A percentile compares a stretch with the other conserved stretches of the same genome.
These are phyloP conservation scores for Sequoia sempervirens DNA, from an alignment of 75 land plant species.

Conservation along the genomic window DNA sequence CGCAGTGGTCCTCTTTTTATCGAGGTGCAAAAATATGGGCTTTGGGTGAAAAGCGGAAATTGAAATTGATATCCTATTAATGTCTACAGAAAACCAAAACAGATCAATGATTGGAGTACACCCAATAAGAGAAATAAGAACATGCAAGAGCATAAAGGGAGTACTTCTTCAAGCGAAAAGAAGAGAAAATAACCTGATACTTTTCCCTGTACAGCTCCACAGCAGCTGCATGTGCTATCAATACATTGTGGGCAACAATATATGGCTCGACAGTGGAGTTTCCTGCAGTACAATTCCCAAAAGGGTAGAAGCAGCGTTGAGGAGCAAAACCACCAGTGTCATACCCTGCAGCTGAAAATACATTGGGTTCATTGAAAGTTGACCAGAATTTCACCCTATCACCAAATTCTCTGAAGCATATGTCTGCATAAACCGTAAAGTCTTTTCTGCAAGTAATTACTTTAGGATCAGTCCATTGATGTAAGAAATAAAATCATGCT, in stretches of 20 bases:
- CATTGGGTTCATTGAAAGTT: slow-evolving; percentile 43
- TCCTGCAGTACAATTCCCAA: slow-evolving; percentile 34
- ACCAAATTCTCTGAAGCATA: slow-evolving; percentile 43
- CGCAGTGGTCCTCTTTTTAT: not conserved
- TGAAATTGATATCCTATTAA: no score
- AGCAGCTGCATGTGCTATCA: slow-evolving; percentile 35
- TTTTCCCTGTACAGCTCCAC: slow-evolving; percentile 23
- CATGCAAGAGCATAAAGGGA: no score
- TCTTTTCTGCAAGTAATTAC: slow-evolving; percentile 20
- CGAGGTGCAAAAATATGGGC: no score
- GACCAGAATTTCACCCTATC: slow-evolving; percentile 42
- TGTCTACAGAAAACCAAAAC: no score
- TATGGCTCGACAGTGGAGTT: slow-evolving; percentile 53
- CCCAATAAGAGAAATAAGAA: no score
- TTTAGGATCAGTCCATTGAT: no score
- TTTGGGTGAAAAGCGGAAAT: no score
- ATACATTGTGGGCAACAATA: slow-evolving; percentile 34
- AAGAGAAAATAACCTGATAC: slow-evolving; percentile 19
- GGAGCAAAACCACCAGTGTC: slow-evolving; percentile 28
- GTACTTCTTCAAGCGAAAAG: no score
- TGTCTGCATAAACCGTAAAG: slow-evolving; percentile 34
- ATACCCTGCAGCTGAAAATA: slow-evolving; percentile 16
- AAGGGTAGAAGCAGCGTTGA: slow-evolving; percentile 31
- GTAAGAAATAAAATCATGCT: no score
- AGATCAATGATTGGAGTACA: no score